Evolutionary conservation across 1,284 basidiomycete species (phyloP).

Genomic region (Malassezia yamatoensis): DNA sequence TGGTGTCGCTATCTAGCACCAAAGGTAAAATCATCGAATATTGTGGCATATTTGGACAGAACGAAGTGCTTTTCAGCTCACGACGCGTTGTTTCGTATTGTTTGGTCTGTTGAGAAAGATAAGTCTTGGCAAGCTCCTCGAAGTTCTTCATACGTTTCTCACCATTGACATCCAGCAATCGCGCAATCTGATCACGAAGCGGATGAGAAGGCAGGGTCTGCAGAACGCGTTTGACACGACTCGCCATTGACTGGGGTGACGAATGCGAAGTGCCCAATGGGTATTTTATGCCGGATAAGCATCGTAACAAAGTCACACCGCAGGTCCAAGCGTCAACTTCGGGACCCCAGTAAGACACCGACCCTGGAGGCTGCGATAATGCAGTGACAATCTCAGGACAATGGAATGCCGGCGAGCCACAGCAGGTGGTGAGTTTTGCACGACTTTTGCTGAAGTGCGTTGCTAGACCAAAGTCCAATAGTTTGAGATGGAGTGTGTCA

Average conservation of each 20-base stretch:
- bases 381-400: slow-evolving; percentile 54
- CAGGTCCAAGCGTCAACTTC: slow-evolving; percentile 57
- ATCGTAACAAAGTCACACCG: slow-evolving; percentile 53
- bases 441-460: slow-evolving; percentile 55
- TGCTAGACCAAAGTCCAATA: slow-evolving; percentile 55
- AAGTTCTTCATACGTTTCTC: slow-evolving; percentile 51
- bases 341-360: slow-evolving; percentile 51
- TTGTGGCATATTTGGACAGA: slow-evolving; percentile 49
- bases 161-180: slow-evolving; percentile 52
- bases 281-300: slow-evolving; percentile 52
- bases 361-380: slow-evolving; percentile 51
- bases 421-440: slow-evolving; percentile 55
- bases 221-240: slow-evolving; percentile 50
- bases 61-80: slow-evolving; percentile 53
- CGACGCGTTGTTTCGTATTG: slow-evolving; percentile 20
- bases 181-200: slow-evolving; percentile 49
- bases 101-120: slow-evolving; percentile 18
- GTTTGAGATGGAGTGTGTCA: slow-evolving; percentile 48
- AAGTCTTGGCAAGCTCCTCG: slow-evolving; percentile 26
- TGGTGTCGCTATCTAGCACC: slow-evolving; percentile 11
- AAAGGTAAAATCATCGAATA: slow-evolving; percentile 51
- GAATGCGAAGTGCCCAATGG: slow-evolving; percentile 54
- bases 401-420: slow-evolving; percentile 53
- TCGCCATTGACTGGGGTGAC: slow-evolving; percentile 50
- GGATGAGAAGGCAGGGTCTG: slow-evolving; percentile 48